A percentile compares a stretch with the other conserved stretches of the same genome.
Conservation (phyloP, 2,329 filamentous ascomycete genomes). For the Furcasterigmium sp. region DNA sequence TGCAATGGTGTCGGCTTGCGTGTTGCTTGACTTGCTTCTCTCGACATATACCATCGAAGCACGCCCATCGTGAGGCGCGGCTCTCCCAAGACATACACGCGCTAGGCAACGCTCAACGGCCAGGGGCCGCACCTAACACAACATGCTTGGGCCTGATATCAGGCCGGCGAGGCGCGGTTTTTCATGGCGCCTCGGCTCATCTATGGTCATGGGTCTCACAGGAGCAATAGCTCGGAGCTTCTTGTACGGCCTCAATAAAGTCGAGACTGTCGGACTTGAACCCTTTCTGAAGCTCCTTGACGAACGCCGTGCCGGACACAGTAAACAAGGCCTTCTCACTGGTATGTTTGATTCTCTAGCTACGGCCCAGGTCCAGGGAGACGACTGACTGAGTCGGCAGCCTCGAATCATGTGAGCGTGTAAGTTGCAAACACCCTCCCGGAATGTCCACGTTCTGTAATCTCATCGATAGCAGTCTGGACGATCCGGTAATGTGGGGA, state of each 20-base stretch:
- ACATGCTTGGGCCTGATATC: too few relatives aligned
- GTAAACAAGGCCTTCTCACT: conserved; percentile 76
- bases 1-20: too few relatives aligned
- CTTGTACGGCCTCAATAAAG: conserved; percentile 66
- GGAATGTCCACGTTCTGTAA: conserved; percentile 6
- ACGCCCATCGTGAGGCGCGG: too few relatives aligned
- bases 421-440: conserved; percentile 42
- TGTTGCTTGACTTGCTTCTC: too few relatives aligned
- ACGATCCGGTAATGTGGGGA: conserved; percentile 94
- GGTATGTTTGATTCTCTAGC: conserved; percentile 25
- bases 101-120: too few relatives aligned
- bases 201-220: conserved; percentile 67
- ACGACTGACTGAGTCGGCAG: conserved; percentile 32
- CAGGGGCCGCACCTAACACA: too few relatives aligned
- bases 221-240: conserved; percentile 69
- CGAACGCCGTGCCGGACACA: conserved; percentile 56
- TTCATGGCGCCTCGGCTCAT: conserved; percentile 69
- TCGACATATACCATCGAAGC: too few relatives aligned
- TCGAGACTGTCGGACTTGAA: conserved; percentile 73
- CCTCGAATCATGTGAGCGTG: conserved; percentile 86
- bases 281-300: conserved; percentile 73
- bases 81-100: too few relatives aligned
- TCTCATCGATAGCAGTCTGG: conserved; percentile 57
- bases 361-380: not conserved
- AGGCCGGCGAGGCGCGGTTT: conserved; percentile 45